These are phyloP conservation scores for Alternaria infectoria DNA, from an alignment of 2,329 filamentous ascomycete species.

Conservation along the genomic window DNA sequence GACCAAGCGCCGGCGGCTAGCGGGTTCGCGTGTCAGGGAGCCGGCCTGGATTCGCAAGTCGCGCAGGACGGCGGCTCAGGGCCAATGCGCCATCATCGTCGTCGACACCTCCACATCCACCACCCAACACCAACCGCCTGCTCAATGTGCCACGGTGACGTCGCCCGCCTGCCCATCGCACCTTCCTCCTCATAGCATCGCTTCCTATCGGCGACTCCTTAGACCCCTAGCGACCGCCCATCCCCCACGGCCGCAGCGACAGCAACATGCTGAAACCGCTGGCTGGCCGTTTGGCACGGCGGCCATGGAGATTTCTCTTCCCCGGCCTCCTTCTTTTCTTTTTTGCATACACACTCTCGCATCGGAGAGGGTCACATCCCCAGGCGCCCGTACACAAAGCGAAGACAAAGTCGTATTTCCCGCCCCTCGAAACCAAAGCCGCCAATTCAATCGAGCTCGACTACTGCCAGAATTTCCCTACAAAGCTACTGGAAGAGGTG, in stretches of 20 bases:
- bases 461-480: constrained; percentile 51
- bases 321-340: constrained; percentile 42
- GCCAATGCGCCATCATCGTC: constrained; percentile 9
- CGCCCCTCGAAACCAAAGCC: constrained; percentile 39
- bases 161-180: constrained; percentile 8
- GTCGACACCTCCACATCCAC: constrained; percentile 9
- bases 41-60: constrained; percentile 17
- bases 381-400: constrained; percentile 31
- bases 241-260: constrained; percentile 9
- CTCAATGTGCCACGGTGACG: constrained; percentile 22
- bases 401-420: constrained; percentile 47
- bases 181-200: constrained; percentile 1
- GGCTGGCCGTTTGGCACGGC: constrained; percentile 33
- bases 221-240: background rate
- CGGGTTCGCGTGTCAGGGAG: constrained; percentile 14
- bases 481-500: constrained; percentile 49
- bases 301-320: constrained; percentile 42
- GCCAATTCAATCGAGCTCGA: constrained; percentile 41
- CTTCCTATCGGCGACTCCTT: background rate
- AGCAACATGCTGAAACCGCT: constrained; percentile 34
- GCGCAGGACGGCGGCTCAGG: constrained; percentile 9
- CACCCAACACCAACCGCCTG: constrained; percentile 2
- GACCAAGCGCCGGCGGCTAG: constrained; percentile 12
- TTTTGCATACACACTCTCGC: constrained; percentile 38
- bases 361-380: constrained; percentile 22